Evolutionary conservation across 306 rosid genomes (phyloP).

Genomic region (Prosopis cineraria): DNA sequence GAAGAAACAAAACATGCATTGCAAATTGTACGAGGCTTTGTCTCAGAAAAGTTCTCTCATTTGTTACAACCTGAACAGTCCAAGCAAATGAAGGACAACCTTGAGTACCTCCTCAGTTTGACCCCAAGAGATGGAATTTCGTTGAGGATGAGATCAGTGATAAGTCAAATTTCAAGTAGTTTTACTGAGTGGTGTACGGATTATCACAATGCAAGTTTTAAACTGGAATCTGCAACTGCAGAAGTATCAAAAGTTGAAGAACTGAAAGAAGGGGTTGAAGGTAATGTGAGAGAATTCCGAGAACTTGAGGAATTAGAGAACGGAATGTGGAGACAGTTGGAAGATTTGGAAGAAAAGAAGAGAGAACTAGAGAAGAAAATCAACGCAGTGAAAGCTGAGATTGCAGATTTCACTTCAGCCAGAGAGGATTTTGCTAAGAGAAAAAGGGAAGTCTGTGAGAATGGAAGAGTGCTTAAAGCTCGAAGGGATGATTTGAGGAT

Average conservation of each 20-base stretch:
- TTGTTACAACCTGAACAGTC: not conserved
- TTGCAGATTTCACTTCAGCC: constrained; percentile 5
- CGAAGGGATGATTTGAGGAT: constrained; percentile 30
- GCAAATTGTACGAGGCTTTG: no score
- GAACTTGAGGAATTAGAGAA: constrained; percentile 18
- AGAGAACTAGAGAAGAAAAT: constrained; percentile 38
- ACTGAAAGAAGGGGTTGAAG: no score
- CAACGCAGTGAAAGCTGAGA: constrained; percentile 29
- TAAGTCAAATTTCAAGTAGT: no score
- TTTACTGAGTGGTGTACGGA: no score
- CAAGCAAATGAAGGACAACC: not conserved
- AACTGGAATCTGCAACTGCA: constrained; percentile 25
- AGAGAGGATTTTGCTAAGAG: constrained; percentile 20
- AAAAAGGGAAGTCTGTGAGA: constrained; percentile 17
- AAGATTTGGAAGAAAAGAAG: constrained; percentile 9
- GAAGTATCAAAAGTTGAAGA: constrained; percentile 10
- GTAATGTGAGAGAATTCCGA: no score
- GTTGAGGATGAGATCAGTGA: no score
- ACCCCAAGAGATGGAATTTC: constrained; percentile 33
- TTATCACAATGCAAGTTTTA: constrained; percentile 1
- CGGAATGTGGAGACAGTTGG: constrained; percentile 13
- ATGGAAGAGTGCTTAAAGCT: constrained; percentile 19
- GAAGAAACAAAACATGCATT: constrained; percentile 19
- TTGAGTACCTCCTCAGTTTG: constrained; percentile 14
- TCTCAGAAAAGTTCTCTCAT: not conserved